A percentile compares a stretch with the other conserved stretches of the same genome.
phyloP scores from a whole-genome alignment of 2,329 filamentous ascomycete species.

The Dryadomyces quercivorus region DNA sequence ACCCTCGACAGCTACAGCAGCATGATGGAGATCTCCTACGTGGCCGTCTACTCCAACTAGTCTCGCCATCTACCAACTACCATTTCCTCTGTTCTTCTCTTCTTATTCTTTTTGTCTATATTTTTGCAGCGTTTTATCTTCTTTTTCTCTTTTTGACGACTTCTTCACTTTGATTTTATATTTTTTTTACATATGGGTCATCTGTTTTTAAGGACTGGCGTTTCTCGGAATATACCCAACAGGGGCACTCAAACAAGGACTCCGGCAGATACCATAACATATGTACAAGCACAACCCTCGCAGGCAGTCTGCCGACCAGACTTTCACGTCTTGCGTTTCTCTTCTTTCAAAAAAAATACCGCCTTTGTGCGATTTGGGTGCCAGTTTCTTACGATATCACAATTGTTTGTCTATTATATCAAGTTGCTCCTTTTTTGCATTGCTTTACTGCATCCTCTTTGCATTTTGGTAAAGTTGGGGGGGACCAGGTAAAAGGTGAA shows the following conservation, averaged over 20 bases:
- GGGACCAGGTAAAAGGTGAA: neutral
- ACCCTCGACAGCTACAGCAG: conserved; percentile 14
- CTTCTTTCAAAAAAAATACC: neutral
- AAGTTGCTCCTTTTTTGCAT: neutral
- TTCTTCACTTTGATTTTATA: neutral
- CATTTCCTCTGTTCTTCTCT: neutral
- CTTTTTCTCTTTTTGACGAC: too few species aligned
- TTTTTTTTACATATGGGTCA: conserved; percentile 1
- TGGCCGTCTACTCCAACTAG: conserved; percentile 14
- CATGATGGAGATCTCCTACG: conserved; percentile 19
- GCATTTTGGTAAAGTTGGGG: too few species aligned
- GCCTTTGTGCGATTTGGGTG: neutral
- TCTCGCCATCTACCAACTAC: neutral
- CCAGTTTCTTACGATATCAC: conserved; percentile 3
- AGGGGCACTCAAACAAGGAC: neutral
- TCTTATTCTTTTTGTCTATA: neutral
- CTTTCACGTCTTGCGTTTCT: neutral
- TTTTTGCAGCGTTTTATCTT: neutral
- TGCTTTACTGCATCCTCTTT: neutral
- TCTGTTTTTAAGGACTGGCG: neutral
- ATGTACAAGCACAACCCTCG: neutral
- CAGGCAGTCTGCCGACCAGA: neutral
- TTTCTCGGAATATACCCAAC: neutral
- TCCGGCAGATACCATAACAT: neutral
- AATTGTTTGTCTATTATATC: neutral